phyloP scores from a whole-genome alignment of 2,329 filamentous ascomycete species.

The Pestalotiopsis sp. region DNA sequence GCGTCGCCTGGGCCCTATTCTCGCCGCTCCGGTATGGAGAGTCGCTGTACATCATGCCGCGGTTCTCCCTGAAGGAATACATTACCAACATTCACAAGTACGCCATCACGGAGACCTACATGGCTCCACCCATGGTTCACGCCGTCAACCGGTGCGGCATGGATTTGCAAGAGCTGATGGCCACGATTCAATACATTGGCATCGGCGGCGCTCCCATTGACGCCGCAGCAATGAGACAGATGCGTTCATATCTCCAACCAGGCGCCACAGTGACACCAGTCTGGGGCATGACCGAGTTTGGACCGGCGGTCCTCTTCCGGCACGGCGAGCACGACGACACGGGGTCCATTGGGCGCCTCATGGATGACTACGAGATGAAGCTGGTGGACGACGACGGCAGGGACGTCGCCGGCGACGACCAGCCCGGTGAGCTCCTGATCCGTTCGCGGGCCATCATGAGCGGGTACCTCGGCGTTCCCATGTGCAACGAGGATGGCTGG shows the following conservation, averaged over 20 bases:
- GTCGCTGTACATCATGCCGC: conserved; percentile 5
- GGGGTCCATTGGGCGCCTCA: conserved; percentile 6
- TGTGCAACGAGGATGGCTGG: conserved; percentile 1
- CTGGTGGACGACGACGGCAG: neutral
- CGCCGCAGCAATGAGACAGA: neutral
- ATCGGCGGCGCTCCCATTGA: conserved; percentile 9
- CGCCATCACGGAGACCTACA: conserved; percentile 5
- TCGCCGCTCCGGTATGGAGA: conserved; percentile 1
- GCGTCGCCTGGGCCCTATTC: conserved; percentile 5
- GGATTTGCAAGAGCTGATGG: neutral
- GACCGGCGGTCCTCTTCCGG: conserved; percentile 2
- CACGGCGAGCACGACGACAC: conserved; percentile 2
- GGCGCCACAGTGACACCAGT: neutral
- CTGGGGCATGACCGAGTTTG: conserved; percentile 10
- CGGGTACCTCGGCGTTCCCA: neutral
- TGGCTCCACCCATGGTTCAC: conserved; percentile 7
- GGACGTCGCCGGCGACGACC: neutral
- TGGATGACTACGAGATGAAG: conserved; percentile 2
- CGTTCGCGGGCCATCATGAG: neutral
- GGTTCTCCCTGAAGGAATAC: conserved; percentile 1
- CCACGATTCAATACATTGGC: neutral
- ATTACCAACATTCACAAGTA: conserved; percentile 4
- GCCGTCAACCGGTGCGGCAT: neutral
- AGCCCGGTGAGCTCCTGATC: conserved; percentile 3
- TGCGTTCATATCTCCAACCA: neutral